phyloP scores from a whole-genome alignment of 1,284 basidiomycete genomes.

The Microbotryum violaceum region DNA sequence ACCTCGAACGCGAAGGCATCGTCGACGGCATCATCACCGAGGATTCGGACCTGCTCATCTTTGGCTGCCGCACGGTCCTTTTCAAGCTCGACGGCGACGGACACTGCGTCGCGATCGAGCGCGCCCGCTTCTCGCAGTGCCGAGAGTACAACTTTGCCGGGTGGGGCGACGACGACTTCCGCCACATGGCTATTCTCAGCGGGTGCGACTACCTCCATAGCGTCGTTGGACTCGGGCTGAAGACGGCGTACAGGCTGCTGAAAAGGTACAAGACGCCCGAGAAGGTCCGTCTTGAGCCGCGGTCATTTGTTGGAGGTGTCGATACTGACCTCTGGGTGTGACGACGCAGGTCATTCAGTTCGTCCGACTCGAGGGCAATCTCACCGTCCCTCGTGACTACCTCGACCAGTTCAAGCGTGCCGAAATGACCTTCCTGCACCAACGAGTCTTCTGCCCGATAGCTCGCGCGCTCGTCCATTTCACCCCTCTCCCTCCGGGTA shows the following conservation, averaged over 20 bases:
- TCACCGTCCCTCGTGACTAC: conserved; percentile 69
- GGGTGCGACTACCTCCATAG: conserved; percentile 80
- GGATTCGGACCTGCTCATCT: conserved; percentile 95
- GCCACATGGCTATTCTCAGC: conserved; percentile 69
- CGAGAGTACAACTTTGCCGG: conserved; percentile 69
- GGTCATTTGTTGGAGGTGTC: too few species aligned
- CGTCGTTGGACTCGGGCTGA: conserved; percentile 47
- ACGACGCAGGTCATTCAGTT: conserved; percentile 52
- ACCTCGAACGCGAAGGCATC: conserved; percentile 70
- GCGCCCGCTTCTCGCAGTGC: conserved; percentile 65
- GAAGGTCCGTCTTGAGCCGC: conserved; percentile 48
- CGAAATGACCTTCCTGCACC: conserved; percentile 88
- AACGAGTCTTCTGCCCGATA: conserved; percentile 80
- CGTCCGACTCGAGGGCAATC: conserved; percentile 75
- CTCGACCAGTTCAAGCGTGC: conserved; percentile 58
- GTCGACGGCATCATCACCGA: conserved; percentile 94
- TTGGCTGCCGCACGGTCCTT: conserved; percentile 68
- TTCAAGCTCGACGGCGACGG: conserved; percentile 79
- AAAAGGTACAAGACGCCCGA: conserved; percentile 79
- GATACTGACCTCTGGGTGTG: neutral
- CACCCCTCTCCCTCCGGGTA: conserved; percentile 49
- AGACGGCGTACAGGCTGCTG: conserved; percentile 81
- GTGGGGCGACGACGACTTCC: conserved; percentile 84
- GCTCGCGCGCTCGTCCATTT: conserved; percentile 60
- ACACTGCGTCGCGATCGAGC: conserved; percentile 70